phyloP scores from a whole-genome alignment of 768 basidiomycete species.

The Lactarius sp. region DNA sequence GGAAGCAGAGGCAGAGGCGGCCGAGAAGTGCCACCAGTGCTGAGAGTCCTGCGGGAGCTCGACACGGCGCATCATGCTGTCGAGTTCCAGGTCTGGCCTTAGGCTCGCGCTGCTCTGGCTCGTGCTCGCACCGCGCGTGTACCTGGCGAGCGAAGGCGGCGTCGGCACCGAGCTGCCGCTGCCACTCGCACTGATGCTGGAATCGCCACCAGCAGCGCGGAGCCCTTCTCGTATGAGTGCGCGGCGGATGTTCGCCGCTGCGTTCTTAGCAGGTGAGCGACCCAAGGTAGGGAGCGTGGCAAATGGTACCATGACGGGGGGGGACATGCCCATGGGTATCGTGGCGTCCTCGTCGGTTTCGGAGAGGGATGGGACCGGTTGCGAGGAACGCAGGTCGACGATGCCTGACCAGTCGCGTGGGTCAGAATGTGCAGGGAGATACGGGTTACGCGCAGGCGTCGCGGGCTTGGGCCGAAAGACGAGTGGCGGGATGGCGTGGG shows the following conservation, averaged over 20 bases:
- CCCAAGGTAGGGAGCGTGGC: conserved; percentile 36
- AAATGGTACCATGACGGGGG: conserved; percentile 43
- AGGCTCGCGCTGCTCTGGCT: conserved; percentile 15
- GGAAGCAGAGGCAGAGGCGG: background rate
- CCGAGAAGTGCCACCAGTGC: conserved; percentile 8
- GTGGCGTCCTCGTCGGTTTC: conserved; percentile 44
- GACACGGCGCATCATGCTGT: conserved; percentile 64
- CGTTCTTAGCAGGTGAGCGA: conserved; percentile 68
- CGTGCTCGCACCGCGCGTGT: conserved; percentile 41
- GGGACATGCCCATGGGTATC: conserved; percentile 53
- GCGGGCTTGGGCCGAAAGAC: conserved; percentile 49
- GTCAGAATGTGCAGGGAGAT: conserved; percentile 47
- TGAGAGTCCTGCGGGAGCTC: conserved; percentile 34
- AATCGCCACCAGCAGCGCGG: conserved; percentile 37
- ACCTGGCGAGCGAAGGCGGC: conserved; percentile 68
- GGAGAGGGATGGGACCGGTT: conserved; percentile 33
- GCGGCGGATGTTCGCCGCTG: conserved; percentile 60
- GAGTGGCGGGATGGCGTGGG: conserved; percentile 42
- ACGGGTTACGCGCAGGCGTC: conserved; percentile 58
- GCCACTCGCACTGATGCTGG: conserved; percentile 44
- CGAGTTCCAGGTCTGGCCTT: conserved; percentile 50
- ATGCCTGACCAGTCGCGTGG: conserved; percentile 66
- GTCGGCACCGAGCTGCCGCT: conserved; percentile 49
- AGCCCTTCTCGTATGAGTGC: conserved; percentile 50
- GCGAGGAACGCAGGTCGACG: conserved; percentile 54